These are phyloP conservation scores for Pythium guiyangense DNA, from an alignment of 352 stramenopile genomes.

Conservation along the genomic window DNA sequence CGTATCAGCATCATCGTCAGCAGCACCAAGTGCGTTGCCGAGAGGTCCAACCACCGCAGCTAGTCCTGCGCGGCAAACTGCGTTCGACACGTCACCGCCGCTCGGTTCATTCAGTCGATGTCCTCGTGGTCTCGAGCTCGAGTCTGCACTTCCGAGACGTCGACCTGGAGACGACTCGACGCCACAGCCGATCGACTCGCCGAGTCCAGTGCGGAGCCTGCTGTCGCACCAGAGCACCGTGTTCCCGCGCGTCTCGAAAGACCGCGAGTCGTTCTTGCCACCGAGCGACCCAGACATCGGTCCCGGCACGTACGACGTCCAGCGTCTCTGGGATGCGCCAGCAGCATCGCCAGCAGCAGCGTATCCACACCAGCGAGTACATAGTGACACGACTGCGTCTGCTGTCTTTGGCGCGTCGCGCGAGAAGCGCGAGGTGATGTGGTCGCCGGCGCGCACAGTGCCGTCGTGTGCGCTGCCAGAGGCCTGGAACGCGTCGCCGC, in stretches of 20 bases:
- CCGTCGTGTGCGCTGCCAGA: conserved; percentile 30
- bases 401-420: conserved; percentile 39
- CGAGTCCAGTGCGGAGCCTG: conserved; percentile 4
- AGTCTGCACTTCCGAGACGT: neutral
- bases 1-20: neutral
- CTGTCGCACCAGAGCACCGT: conserved; percentile 9
- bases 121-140: conserved; percentile 3
- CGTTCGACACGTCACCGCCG: neutral
- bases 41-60: neutral
- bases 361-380: conserved; percentile 1
- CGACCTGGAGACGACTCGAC: neutral
- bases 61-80: neutral
- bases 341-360: neutral
- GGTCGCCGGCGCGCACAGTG: conserved; percentile 33
- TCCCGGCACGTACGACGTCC: conserved; percentile 34
- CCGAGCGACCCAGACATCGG: conserved; percentile 12
- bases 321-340: conserved; percentile 38
- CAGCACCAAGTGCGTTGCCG: neutral
- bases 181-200: neutral
- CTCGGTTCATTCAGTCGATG: conserved; percentile 11
- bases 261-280: conserved; percentile 1
- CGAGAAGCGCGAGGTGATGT: conserved; percentile 41
- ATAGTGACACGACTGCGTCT: conserved; percentile 18
- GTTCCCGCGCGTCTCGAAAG: conserved; percentile 7
- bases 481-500: conserved; percentile 46